A percentile compares a stretch with the other conserved stretches of the same genome.
These are phyloP conservation scores for Mycena sp. DNA, from an alignment of 1,284 basidiomycete genomes.

Conservation along the genomic window DNA sequence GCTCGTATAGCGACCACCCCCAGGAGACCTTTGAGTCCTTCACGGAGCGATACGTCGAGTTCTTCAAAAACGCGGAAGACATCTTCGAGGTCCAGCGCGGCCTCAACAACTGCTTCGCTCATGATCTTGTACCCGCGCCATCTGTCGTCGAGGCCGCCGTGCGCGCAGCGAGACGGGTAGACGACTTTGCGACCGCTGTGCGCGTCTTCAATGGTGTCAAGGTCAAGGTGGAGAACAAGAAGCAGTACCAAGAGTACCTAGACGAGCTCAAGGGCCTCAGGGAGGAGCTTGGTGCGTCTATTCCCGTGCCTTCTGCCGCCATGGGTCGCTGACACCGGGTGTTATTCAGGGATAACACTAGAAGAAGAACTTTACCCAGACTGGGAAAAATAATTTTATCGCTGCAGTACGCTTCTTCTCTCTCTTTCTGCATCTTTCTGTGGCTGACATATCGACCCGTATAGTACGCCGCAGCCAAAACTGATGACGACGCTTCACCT, in stretches of 20 bases:
- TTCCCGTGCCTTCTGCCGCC: neutral
- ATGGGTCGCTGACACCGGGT: constrained; percentile 10
- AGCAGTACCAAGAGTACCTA: constrained; percentile 92
- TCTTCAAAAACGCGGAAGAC: constrained; percentile 94
- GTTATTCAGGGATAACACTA: constrained; percentile 47
- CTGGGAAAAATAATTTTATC: constrained; percentile 20
- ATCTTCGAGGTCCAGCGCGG: constrained; percentile 98
- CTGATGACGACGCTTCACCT: constrained; percentile 11
- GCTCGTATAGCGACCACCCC: constrained; percentile 68
- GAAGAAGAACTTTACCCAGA: constrained; percentile 57
- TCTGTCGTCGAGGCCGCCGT: constrained; percentile 92
- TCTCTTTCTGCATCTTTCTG: neutral
- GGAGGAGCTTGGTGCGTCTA: constrained; percentile 87
- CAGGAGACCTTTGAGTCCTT: constrained; percentile 96
- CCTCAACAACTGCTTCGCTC: constrained; percentile 99
- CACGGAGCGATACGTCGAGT: constrained; percentile 92
- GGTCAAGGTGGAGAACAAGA: constrained; percentile 96
- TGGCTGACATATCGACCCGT: neutral
- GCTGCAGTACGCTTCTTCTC: neutral
- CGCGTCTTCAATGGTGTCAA: constrained; percentile 93
- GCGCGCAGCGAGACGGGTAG: constrained; percentile 89
- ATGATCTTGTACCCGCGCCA: constrained; percentile 95
- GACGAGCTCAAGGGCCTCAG: constrained; percentile 87
- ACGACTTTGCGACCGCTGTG: constrained; percentile 97
- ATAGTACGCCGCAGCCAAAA: constrained; percentile 8